Base-by-base conservation (phyloP, 441 rosid species). In the Omphalea diandra region DNA sequence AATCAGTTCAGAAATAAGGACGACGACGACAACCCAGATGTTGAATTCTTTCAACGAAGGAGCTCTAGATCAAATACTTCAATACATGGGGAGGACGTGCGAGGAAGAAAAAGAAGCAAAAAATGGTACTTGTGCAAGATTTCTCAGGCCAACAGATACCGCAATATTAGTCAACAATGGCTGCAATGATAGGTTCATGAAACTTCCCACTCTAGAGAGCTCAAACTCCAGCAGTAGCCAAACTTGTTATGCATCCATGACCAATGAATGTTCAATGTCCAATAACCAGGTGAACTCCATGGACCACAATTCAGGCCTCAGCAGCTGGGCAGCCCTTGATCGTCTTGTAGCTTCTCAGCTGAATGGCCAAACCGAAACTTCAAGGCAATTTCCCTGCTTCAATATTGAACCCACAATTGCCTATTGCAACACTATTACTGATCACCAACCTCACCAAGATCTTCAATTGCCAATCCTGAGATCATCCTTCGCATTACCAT, bases 341-440 rank as follows among this genome's bases (percentile, higher is more conserved):
- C 84, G 92, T 61, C 81, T 94, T 0, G 93, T 91, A 61, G 98
- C 98, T 1, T 91, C 92, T 53, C 98, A 94, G 54, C 88, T 93
- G 29, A 88, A 93, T 75, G 90, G 87, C 63, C 92, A 90, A 35
- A 77, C n/a, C n/a, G n/a, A n/a, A n/a, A n/a, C n/a, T n/a, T n/a
- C n/a, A n/a, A n/a, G n/a, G n/a, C n/a, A n/a, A n/a, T n/a, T 79
- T 7, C 55, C 76, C 63, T 84, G 86, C 70, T 86, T 85, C 74
- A 76, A 68, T 63, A n/a, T n/a, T n/a, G 83, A 82, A 65, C 68
- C 76, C 8, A 9, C 72, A 62, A 69, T 76, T 62, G 68, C 70
- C 26, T 83, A 79, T 55, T 26, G 50, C 72, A 57, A 59, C 73
- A 69, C 82, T 52, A n/a, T n/a, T n/a, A 74, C 53, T 36, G 71